Conservation (phyloP, 2,329 filamentous ascomycete species). For the Colletotrichum gloeosporioides region DNA sequence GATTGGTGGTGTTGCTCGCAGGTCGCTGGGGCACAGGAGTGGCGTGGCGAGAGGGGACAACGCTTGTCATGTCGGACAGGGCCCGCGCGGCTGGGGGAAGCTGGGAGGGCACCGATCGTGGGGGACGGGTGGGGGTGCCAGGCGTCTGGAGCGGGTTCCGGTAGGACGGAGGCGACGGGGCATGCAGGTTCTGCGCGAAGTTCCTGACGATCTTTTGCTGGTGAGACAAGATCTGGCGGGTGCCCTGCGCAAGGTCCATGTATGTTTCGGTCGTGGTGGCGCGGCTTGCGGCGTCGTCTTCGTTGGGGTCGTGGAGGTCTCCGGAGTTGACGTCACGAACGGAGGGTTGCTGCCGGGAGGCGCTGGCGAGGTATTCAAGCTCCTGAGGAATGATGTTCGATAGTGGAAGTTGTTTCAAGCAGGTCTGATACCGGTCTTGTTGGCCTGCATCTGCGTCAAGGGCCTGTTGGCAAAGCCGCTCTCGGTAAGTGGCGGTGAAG, state of each 20-base stretch:
- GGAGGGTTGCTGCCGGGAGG: not conserved
- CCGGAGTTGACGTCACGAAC: not conserved
- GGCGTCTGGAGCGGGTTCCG: not conserved
- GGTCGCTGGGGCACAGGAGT: not conserved
- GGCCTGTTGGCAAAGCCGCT: not conserved
- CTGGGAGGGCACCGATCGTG: not conserved
- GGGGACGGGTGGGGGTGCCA: not conserved
- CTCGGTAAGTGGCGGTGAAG: not conserved
- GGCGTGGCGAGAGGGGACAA: not conserved
- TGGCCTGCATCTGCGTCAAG: not conserved
- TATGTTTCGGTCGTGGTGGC: not conserved
- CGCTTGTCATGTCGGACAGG: not conserved
- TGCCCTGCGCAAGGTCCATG: not conserved
- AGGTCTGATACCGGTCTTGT: not conserved
- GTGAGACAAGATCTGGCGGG: not conserved
- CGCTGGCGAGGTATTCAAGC: not conserved
- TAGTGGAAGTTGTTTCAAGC: not conserved
- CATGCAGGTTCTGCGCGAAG: not conserved
- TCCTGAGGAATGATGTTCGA: not conserved
- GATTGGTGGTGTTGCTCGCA: not conserved
- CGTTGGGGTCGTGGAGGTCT: not conserved
- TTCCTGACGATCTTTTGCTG: not conserved
- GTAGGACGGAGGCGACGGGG: not conserved
- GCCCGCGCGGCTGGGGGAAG: not conserved
- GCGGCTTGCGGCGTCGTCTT: not conserved